phyloP scores from a whole-genome alignment of 2,329 filamentous ascomycete species.

The Periconia macrospinosa region DNA sequence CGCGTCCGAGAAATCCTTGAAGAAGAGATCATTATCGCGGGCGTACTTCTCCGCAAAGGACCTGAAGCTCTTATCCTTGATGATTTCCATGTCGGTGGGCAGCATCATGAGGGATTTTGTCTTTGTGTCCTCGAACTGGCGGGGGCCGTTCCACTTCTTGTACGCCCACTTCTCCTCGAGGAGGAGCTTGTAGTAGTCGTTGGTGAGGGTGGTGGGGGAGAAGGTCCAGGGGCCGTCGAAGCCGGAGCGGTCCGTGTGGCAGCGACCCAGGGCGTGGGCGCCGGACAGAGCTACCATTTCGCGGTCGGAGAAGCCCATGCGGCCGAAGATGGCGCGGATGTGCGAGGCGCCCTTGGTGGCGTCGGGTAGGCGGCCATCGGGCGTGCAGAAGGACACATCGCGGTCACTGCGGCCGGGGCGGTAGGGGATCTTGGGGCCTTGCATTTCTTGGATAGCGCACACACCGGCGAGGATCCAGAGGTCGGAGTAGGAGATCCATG shows the following conservation, averaged over 20 bases:
- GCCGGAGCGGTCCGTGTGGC: conserved; percentile 85
- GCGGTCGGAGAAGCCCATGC: conserved; percentile 97
- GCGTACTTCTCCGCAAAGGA: conserved; percentile 83
- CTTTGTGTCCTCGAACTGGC: conserved; percentile 86
- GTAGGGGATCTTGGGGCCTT: conserved; percentile 85
- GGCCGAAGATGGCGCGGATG: conserved; percentile 87
- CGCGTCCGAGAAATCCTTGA: conserved; percentile 85
- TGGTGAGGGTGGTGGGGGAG: conserved; percentile 80
- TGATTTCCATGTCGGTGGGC: conserved; percentile 83
- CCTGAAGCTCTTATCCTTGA: conserved; percentile 87
- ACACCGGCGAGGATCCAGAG: conserved; percentile 92
- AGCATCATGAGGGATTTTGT: conserved; percentile 96
- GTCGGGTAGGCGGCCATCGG: conserved; percentile 88
- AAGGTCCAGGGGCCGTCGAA: conserved; percentile 84
- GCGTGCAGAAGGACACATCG: conserved; percentile 83
- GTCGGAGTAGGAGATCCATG: conserved; percentile 96
- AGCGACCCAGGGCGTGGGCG: conserved; percentile 80
- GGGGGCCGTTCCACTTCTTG: conserved; percentile 96
- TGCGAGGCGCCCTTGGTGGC: conserved; percentile 75
- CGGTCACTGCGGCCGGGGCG: conserved; percentile 81
- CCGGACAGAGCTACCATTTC: conserved; percentile 93
- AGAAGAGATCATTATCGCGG: conserved; percentile 87
- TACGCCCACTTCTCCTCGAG: conserved; percentile 90
- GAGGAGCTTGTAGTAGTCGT: conserved; percentile 90
- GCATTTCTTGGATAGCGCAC: conserved; percentile 90